Evolutionary conservation across 23 red algal genomes (phyloP).

Genomic region (Agarophyton chilense): DNA sequence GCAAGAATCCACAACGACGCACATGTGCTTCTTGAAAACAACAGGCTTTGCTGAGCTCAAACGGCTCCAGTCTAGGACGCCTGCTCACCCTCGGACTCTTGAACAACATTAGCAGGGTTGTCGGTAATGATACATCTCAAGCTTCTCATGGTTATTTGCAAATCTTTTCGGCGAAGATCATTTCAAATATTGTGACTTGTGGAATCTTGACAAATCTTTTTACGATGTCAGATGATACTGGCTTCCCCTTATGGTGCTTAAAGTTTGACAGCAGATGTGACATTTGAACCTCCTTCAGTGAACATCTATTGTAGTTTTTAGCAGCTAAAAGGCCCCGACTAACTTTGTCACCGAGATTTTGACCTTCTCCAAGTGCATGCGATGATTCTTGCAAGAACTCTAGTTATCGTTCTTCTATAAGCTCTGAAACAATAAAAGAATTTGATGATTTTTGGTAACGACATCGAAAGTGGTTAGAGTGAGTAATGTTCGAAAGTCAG

Average conservation of each 20-base stretch:
- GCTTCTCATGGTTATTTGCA: neutral
- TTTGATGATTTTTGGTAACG: conserved; percentile 39
- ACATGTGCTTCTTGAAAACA: no score
- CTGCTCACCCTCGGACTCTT: conserved; percentile 14
- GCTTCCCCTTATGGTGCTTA: neutral
- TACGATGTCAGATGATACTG: neutral
- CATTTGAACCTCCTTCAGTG: neutral
- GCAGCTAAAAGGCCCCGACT: neutral
- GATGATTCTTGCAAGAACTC: conserved; percentile 60
- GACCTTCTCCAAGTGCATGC: conserved; percentile 40
- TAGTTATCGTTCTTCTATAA: conserved; percentile 56
- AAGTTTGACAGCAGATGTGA: neutral
- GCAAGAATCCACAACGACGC: conserved; percentile 74
- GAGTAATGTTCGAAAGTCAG: conserved; percentile 64
- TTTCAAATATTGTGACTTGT: neutral
- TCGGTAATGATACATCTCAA: neutral
- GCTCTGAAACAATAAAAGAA: conserved; percentile 53
- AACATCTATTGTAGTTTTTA: neutral
- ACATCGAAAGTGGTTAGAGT: conserved; percentile 59
- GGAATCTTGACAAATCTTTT: neutral
- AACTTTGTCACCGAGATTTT: conserved; percentile 36
- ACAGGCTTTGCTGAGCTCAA: conserved; percentile 40
- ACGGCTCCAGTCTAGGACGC: neutral
- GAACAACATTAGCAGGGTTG: neutral
- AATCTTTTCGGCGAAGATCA: neutral